Conservation (phyloP, 208 protist genomes). For the Trypanosoma mega region DNA sequence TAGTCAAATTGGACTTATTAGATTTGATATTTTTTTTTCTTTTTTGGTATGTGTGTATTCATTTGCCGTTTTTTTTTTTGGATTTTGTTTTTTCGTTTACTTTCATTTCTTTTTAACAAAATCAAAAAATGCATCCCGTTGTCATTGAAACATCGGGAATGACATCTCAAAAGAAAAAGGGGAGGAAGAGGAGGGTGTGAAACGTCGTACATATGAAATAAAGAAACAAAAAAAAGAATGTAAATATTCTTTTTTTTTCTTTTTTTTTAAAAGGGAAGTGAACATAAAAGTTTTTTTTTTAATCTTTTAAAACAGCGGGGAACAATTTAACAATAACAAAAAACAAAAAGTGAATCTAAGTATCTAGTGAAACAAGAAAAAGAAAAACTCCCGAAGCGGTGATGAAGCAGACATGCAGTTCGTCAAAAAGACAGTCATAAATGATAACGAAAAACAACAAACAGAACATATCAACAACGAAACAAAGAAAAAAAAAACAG, state of each 20-base stretch:
- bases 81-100: neutral
- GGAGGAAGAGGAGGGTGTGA: neutral
- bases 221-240: neutral
- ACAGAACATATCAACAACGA: slow-evolving; percentile 12
- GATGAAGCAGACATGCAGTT: neutral
- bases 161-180: neutral
- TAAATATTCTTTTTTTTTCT: slow-evolving; percentile 8
- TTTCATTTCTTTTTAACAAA: neutral
- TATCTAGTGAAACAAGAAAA: slow-evolving; percentile 13
- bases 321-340: slow-evolving; percentile 12
- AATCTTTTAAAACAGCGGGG: neutral
- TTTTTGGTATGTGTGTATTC: no score
- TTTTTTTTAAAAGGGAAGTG: slow-evolving; percentile 10
- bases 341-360: slow-evolving; percentile 17
- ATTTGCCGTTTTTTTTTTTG: neutral
- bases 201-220: slow-evolving; percentile 1
- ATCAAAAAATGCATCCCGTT: neutral
- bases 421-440: slow-evolving; percentile 1
- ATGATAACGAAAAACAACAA: neutral
- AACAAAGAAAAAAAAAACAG: slow-evolving; percentile 15
- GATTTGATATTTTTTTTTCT: neutral
- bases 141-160: neutral
- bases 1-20: neutral
- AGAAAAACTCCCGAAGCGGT: slow-evolving; percentile 16
- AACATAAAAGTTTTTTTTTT: neutral